phyloP scores from a whole-genome alignment of 768 basidiomycete genomes.

The Hydnomerulius pinastri region DNA sequence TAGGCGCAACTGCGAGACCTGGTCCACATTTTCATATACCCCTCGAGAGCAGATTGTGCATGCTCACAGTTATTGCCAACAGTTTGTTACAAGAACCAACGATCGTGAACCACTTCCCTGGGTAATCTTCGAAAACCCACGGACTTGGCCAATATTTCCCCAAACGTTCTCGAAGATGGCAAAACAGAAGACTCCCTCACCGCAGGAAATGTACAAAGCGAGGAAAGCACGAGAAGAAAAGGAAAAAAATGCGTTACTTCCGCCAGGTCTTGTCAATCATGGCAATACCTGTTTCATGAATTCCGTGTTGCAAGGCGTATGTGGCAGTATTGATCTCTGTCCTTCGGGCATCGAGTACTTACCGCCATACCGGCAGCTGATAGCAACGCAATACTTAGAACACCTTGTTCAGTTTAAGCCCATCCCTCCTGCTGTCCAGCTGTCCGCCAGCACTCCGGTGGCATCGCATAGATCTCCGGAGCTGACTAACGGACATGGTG shows the following conservation, averaged over 20 bases:
- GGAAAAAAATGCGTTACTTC: constrained; percentile 59
- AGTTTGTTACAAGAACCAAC: not conserved
- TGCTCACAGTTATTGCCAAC: constrained; percentile 2
- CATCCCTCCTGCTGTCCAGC: constrained; percentile 44
- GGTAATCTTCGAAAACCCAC: not conserved
- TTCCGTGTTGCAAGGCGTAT: constrained; percentile 85
- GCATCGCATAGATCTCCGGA: constrained; percentile 60
- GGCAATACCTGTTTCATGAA: constrained; percentile 97
- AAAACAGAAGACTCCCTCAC: constrained; percentile 55
- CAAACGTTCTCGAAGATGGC: constrained; percentile 38
- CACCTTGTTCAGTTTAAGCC: constrained; percentile 58
- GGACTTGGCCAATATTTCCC: not conserved
- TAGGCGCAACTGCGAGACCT: constrained; percentile 4
- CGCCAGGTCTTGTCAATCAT: constrained; percentile 77
- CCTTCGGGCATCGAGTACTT: not conserved
- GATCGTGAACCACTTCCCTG: not conserved
- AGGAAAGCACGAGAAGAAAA: constrained; percentile 62
- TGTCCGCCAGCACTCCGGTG: constrained; percentile 40
- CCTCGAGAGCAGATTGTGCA: not conserved
- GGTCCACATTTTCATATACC: not conserved
- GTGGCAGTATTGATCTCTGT: constrained; percentile 34
- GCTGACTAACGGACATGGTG: constrained; percentile 61
- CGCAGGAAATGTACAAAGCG: constrained; percentile 64
- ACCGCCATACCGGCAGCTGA: constrained; percentile 45
- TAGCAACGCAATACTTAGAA: constrained; percentile 63